Evolutionary conservation across 1,284 basidiomycete genomes (phyloP).

Genomic region (Malassezia furfur): DNA sequence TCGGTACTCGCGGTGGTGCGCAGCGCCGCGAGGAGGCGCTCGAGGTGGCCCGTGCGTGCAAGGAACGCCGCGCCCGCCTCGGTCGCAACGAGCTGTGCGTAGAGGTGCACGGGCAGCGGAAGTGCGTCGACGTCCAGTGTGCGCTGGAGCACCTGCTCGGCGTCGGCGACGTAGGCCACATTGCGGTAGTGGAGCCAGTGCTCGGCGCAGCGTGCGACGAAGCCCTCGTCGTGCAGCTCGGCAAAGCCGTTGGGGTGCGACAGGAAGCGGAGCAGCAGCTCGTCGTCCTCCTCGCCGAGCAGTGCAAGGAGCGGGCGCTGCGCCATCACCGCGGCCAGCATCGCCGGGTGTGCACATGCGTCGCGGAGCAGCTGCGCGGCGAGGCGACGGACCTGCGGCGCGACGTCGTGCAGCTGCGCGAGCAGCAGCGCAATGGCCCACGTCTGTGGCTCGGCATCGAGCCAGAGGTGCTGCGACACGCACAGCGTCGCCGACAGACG

Average conservation of each 20-base stretch:
- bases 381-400: slow-evolving; percentile 75
- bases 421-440: slow-evolving; percentile 58
- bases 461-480: slow-evolving; percentile 55
- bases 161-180: slow-evolving; percentile 68
- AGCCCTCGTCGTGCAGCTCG: slow-evolving; percentile 80
- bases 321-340: slow-evolving; percentile 79
- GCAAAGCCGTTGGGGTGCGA: slow-evolving; percentile 85
- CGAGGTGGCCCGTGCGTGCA: slow-evolving; percentile 78
- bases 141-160: slow-evolving; percentile 65
- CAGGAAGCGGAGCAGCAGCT: slow-evolving; percentile 76
- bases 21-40: slow-evolving; percentile 56
- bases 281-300: slow-evolving; percentile 81
- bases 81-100: slow-evolving; percentile 93
- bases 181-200: slow-evolving; percentile 61
- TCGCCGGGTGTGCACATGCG: slow-evolving; percentile 71
- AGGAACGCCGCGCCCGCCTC: slow-evolving; percentile 83
- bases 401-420: slow-evolving; percentile 89
- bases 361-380: slow-evolving; percentile 81
- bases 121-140: slow-evolving; percentile 48
- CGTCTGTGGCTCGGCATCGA: slow-evolving; percentile 19
- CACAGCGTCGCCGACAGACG: slow-evolving; percentile 79
- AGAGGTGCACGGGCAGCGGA: slow-evolving; percentile 83
- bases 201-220: slow-evolving; percentile 89
- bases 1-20: no score
- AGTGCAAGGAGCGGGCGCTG: slow-evolving; percentile 92